These are phyloP conservation scores for Naganishia sp. DNA, from an alignment of 1,284 basidiomycete genomes.

Conservation along the genomic window DNA sequence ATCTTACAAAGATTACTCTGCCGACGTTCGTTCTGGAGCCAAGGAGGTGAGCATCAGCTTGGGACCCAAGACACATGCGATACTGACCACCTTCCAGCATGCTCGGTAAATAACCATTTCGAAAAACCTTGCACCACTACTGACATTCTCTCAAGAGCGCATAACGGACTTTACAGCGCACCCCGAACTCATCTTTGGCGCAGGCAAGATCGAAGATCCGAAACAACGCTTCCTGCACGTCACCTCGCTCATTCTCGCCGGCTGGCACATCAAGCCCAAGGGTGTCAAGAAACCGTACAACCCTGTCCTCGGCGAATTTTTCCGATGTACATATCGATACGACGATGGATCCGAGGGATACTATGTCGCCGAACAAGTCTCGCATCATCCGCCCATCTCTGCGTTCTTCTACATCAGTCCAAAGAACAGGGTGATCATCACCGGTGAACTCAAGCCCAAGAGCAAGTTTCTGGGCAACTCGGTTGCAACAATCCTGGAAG, in stretches of 20 bases:
- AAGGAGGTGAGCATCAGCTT: constrained; percentile 52
- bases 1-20: constrained; percentile 88
- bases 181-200: constrained; percentile 81
- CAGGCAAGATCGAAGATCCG: constrained; percentile 61
- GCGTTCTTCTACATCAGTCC: constrained; percentile 97
- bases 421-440: constrained; percentile 73
- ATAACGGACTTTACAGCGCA: constrained; percentile 99
- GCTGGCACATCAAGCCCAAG: constrained; percentile 99
- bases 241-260: constrained; percentile 61
- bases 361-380: constrained; percentile 93
- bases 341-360: constrained; percentile 86
- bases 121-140: not conserved
- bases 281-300: constrained; percentile 99
- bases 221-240: constrained; percentile 91
- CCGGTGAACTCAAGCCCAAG: constrained; percentile 93
- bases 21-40: constrained; percentile 94
- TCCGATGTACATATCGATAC: constrained; percentile 94
- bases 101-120: constrained; percentile 15
- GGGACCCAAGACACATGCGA: not conserved
- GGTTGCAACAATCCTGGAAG: constrained; percentile 93
- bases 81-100: constrained; percentile 1
- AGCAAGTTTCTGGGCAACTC: constrained; percentile 92
- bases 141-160: constrained; percentile 78
- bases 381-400: constrained; percentile 70
- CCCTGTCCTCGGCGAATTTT: constrained; percentile 95